A percentile compares a stretch with the other conserved stretches of the same genome.
Evolutionary conservation across 2,329 filamentous ascomycete genomes (phyloP).

Genomic region (Stemphylium lycopersici): DNA sequence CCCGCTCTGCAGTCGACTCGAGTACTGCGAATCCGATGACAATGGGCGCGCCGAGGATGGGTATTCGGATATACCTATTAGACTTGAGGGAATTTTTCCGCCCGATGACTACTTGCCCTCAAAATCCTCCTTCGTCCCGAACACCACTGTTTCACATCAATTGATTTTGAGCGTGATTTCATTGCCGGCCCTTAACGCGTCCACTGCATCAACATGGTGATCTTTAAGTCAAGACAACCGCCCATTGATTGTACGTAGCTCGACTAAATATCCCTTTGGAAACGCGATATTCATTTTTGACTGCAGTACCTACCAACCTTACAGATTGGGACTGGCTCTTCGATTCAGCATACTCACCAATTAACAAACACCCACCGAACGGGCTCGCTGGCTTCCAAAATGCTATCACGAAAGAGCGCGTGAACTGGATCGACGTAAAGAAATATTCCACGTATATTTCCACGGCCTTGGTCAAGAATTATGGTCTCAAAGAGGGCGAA

Average conservation of each 20-base stretch:
- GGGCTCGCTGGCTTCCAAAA: slow-evolving; percentile 63
- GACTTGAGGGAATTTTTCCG: not conserved
- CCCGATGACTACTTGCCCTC: not conserved
- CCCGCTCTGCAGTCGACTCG: slow-evolving; percentile 41
- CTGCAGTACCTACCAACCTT: slow-evolving; percentile 59
- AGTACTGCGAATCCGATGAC: slow-evolving; percentile 32
- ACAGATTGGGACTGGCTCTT: slow-evolving; percentile 69
- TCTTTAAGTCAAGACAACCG: slow-evolving; percentile 53
- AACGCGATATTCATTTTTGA: slow-evolving; percentile 5
- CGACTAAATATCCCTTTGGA: not conserved
- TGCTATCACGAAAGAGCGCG: slow-evolving; percentile 62
- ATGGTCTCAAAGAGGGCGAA: slow-evolving; percentile 61
- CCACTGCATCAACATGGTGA: slow-evolving; percentile 39
- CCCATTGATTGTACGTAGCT: slow-evolving; percentile 48
- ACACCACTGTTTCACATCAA: not conserved
- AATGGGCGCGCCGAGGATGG: slow-evolving; percentile 25
- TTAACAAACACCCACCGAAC: slow-evolving; percentile 48
- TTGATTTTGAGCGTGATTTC: not conserved
- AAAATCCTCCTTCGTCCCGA: not conserved
- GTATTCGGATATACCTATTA: slow-evolving; percentile 3
- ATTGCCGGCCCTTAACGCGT: not conserved
- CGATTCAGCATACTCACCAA: slow-evolving; percentile 60
- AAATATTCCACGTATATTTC: slow-evolving; percentile 64
- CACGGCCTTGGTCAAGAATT: slow-evolving; percentile 63
- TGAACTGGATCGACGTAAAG: slow-evolving; percentile 65